A percentile compares a stretch with the other conserved stretches of the same genome.
Evolutionary conservation across 2,329 filamentous ascomycete species (phyloP).

Genomic region (Cordyceps javanica): DNA sequence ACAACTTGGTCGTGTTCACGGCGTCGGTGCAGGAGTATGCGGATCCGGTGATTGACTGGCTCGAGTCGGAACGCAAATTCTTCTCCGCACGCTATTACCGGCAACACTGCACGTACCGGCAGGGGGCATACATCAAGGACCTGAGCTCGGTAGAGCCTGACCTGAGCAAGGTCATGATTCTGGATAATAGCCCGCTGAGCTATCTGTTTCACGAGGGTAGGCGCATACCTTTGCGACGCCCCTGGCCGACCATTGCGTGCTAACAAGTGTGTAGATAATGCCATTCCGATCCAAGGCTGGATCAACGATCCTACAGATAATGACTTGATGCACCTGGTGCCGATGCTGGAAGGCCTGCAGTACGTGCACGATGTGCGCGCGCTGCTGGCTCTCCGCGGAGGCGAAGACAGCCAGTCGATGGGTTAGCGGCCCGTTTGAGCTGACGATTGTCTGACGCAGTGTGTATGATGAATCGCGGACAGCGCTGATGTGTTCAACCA

Average conservation of each 20-base stretch:
- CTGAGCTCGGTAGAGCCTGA: conserved; percentile 93
- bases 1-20: conserved; percentile 93
- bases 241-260: background rate
- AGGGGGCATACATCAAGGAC: conserved; percentile 97
- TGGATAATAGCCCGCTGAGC: conserved; percentile 96
- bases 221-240: background rate
- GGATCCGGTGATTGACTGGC: conserved; percentile 97
- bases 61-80: conserved; percentile 94
- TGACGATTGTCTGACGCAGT: background rate
- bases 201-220: conserved; percentile 98
- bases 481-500: conserved; percentile 15
- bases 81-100: conserved; percentile 92
- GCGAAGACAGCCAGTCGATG: conserved; percentile 65
- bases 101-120: conserved; percentile 92
- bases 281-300: conserved; percentile 98
- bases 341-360: conserved; percentile 87
- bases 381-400: conserved; percentile 78
- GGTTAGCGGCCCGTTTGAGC: conserved; percentile 16
- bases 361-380: conserved; percentile 95
- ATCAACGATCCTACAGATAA: conserved; percentile 98
- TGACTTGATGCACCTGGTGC: conserved; percentile 86
- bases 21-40: conserved; percentile 98
- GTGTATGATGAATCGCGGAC: background rate
- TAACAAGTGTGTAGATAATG: conserved; percentile 64
- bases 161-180: conserved; percentile 95